Evolutionary conservation across 805 yeast species (phyloP), one percentile per base, ranked within the genome.

Genomic region (Lipomyces lipofer): DNA sequence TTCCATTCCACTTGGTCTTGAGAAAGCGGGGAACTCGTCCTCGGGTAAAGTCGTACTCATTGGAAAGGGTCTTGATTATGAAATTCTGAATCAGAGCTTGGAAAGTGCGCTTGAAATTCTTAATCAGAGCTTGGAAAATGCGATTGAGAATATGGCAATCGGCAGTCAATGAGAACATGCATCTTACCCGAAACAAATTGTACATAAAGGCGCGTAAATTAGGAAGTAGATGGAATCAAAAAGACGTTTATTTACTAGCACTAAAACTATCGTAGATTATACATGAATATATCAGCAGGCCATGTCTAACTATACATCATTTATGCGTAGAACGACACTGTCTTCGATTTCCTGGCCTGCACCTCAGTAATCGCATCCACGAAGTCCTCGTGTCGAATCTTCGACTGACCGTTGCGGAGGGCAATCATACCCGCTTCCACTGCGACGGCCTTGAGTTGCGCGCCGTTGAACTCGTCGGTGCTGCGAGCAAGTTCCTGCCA

Each of bases 371-470:
- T 90, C 51, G 96, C 99, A 71, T 94, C 99, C 25, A 94, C 96
- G 69, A 92, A 94, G 73, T 94, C 99, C 73, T 94, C 99, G 71
- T 94, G 99, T 65, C 88, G 87, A 51, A 94, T 91, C 63, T 84
- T 80, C 40, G 86, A 81, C 73, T 94, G 96, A 15, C 96, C 97
- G 66, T 88, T 89, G 75, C 99, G 83, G 69, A 94, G 78, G 1
- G 99, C 99, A 73, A 94, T 94, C 99, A 94, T 94, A 69, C 99
- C 99, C 5, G 99, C 99, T 72, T 94, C 99, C 21, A 94, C 99
- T 6, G 97, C 91, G 40, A 94, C 99, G 1, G 99, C 99, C 75
- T 94, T 94, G 70, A 94, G 78, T 74, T 94, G 99, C 1, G 99
- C 99, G 69, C 99, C 99, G 68, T 94, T 94, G 73, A 94, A 94